These are phyloP conservation scores for Pseudocohnilembus persalinus DNA, from an alignment of 169 alveolate genomes.

Conservation along the genomic window DNA sequence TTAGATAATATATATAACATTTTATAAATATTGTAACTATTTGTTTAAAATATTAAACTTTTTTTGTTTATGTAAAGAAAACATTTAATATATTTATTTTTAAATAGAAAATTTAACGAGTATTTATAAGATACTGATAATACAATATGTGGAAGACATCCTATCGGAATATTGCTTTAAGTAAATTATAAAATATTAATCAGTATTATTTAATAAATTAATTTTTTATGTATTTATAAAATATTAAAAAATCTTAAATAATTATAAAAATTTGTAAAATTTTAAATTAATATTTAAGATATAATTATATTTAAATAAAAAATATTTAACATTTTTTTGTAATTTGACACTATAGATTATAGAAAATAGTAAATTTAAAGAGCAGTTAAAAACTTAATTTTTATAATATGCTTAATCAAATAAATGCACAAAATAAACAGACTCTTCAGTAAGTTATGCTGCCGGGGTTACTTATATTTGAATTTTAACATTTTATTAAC, in stretches of 20 bases:
- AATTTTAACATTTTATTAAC: too few species aligned
- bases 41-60: too few species aligned
- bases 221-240: too few species aligned
- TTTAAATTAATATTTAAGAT: not conserved
- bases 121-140: slow-evolving; percentile 89
- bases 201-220: too few species aligned
- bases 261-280: too few species aligned
- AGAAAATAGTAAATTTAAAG: slow-evolving; percentile 1
- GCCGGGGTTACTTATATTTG: slow-evolving; percentile 55
- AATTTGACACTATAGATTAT: slow-evolving; percentile 27
- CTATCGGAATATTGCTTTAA: slow-evolving; percentile 86
- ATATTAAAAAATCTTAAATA: too few species aligned
- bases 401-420: slow-evolving; percentile 84
- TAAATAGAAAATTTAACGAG: slow-evolving; percentile 63
- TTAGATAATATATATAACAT: too few species aligned
- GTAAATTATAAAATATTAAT: slow-evolving; percentile 39
- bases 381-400: slow-evolving; percentile 52
- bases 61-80: too few species aligned
- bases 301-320: not conserved
- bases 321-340: not conserved
- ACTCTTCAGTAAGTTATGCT: slow-evolving; percentile 92
- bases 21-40: too few species aligned
- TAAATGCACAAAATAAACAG: slow-evolving; percentile 59
- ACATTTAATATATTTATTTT: too few species aligned
- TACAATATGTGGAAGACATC: slow-evolving; percentile 96